phyloP scores from a whole-genome alignment of 495 filamentous ascomycete species.

The Tuber brumale region DNA sequence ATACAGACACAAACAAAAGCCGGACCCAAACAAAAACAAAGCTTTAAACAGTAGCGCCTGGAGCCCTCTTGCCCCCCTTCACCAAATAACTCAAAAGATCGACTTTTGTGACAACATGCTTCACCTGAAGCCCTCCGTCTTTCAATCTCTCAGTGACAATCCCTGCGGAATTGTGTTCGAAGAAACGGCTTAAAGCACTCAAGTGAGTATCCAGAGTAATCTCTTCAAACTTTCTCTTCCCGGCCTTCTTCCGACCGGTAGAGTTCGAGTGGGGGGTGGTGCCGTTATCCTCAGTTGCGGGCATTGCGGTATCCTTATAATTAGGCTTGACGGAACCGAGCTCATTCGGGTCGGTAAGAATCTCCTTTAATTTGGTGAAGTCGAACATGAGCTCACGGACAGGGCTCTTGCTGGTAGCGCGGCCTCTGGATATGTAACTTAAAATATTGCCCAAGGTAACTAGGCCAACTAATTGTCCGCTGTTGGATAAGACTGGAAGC shows the following conservation, averaged over 20 bases:
- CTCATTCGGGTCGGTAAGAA: constrained; percentile 74
- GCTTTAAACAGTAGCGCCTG: background rate
- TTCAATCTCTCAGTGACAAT: constrained; percentile 71
- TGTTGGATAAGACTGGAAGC: constrained; percentile 73
- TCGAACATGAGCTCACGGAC: constrained; percentile 94
- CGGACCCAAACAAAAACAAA: background rate
- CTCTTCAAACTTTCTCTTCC: constrained; percentile 72
- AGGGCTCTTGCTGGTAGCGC: constrained; percentile 62
- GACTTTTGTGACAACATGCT: constrained; percentile 93
- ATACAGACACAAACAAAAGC: background rate
- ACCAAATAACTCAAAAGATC: constrained; percentile 91
- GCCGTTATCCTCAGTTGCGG: constrained; percentile 25
- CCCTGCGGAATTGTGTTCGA: constrained; percentile 96
- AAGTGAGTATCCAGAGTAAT: constrained; percentile 88
- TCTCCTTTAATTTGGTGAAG: constrained; percentile 75
- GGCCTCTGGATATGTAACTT: constrained; percentile 73
- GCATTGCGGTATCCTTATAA: constrained; percentile 20
- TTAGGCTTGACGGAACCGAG: constrained; percentile 47
- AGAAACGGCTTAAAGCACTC: constrained; percentile 75
- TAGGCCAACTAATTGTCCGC: constrained; percentile 72
- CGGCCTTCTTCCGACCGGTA: constrained; percentile 41
- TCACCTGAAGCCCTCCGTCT: constrained; percentile 61
- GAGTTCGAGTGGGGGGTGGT: background rate
- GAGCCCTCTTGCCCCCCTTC: constrained; percentile 53
- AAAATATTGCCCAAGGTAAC: constrained; percentile 93